Percentiles rank a stretch among this genome's conserved stretches.
phyloP scores from a whole-genome alignment of 208 protist genomes.

The Leishmania gerbilli region DNA sequence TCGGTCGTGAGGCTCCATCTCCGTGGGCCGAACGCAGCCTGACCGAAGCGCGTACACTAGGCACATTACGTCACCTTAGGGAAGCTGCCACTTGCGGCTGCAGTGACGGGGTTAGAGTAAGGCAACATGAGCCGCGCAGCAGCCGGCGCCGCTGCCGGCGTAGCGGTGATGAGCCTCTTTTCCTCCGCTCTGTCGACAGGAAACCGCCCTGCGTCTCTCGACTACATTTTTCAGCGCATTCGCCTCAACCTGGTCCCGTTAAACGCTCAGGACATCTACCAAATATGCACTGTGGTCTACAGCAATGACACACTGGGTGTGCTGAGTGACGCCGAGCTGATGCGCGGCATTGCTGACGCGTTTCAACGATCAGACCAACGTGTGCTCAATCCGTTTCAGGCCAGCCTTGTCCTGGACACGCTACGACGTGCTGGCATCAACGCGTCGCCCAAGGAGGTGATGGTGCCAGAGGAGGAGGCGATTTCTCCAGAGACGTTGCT shows the following conservation, averaged over 20 bases:
- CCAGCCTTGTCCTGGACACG: conserved; percentile 71
- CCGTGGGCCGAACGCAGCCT: not conserved
- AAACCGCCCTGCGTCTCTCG: conserved; percentile 28
- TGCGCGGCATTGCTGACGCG: conserved; percentile 78
- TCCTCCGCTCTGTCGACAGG: conserved; percentile 16
- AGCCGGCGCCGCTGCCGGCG: not conserved
- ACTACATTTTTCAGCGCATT: conserved; percentile 63
- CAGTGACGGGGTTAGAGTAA: not conserved
- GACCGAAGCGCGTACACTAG: not conserved
- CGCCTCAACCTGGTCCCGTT: conserved; percentile 71
- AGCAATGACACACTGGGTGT: conserved; percentile 71
- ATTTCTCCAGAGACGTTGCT: conserved; percentile 80
- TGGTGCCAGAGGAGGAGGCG: conserved; percentile 75
- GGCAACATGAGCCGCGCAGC: conserved; percentile 17
- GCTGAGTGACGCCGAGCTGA: conserved; percentile 76
- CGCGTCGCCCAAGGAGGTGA: conserved; percentile 54
- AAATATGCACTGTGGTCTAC: conserved; percentile 69
- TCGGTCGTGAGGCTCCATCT: not conserved
- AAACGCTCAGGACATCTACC: conserved; percentile 86
- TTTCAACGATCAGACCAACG: conserved; percentile 73
- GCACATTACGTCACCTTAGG: not conserved
- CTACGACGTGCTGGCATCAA: conserved; percentile 73
- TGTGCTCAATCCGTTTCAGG: conserved; percentile 85
- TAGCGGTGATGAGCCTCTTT: conserved; percentile 23
- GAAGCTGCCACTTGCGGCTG: not conserved